Base-by-base conservation (phyloP, 2,329 filamentous ascomycete genomes). In the Aurifilum marmelostoma region DNA sequence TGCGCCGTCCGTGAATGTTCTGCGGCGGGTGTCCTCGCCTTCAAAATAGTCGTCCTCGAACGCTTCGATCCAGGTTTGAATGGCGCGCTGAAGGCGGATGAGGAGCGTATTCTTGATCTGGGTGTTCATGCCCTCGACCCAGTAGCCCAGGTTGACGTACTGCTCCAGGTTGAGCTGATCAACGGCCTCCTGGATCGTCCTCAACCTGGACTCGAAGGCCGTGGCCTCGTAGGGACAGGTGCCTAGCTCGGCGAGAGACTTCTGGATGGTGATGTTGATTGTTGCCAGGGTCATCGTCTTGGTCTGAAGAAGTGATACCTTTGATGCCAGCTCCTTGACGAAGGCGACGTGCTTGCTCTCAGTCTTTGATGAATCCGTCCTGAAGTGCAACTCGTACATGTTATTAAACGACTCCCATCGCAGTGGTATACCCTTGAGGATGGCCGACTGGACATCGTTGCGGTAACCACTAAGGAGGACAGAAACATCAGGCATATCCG, bases 321-420 rank as follows among this genome's bases (percentile, higher is more conserved):
- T 91, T 1, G 89, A 88, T 50, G 94, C 94, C 75, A 99, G 97
- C 75, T 97, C 94, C 41, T 94, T 92, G 63, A 99, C 94, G 77
- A 98, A 99, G 76, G 97, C 92, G 64, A 97, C 94, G 78, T 99
- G 97, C 79, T 94, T 96, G 82, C 93, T 97, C 79, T 97, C 94
- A 9, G 63, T 60, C 27, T 69, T 71, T n/a, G 67, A 64, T 5
- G 67, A 52, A 64, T 71, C 69, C 75, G 87, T 88, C 72, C 89
- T 91, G 72, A 94, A 88, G 74, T 94, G 94, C 41, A 97, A 85
- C 78, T 99, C 96, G 78, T 97, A 97, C 1, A 94, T 94, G 78
- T 97, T 95, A 66, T 99, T 93, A 75, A 99, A 98, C 0, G 96
- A 97, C 76, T 99, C 96, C 96, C 96, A 99, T 75, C 94, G 90